Evolutionary conservation across 768 basidiomycete genomes (phyloP), one percentile per base, ranked within the genome.

Genomic region (Lyophyllum shimeji): DNA sequence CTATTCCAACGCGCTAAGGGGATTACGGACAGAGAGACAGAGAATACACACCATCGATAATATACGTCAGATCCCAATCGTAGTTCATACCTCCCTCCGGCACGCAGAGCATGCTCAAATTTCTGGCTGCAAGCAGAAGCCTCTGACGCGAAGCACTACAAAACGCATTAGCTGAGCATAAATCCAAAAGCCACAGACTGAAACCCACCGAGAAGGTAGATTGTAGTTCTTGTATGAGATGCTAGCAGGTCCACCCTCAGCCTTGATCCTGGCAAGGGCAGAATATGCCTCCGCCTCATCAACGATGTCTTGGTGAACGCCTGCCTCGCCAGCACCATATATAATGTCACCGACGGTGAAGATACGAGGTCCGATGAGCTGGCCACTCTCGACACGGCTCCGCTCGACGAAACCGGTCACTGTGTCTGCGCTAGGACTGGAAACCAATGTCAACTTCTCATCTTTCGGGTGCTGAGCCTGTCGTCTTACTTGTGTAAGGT

Each of bases 181-280:
- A 23, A 11, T 53, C 34, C 15, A 8, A 12, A 18, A 13, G 3
- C 31, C 6, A 27, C n/a, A 18, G 17, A 42, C 20, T 43, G 12
- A 8, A 6, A 63, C 76, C 20, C 57, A 85, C 85, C 85, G 77
- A 21, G 81, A 81, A 17, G 89, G 87, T 17, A 87, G 63, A 57
- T 87, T 86, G 60, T 90, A 90, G 60, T 89, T 90, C 71, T 90
- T 90, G 67, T 90, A 90, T 7, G 87, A 89, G 61, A 85, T 86
- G 58, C 80, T 82, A 0, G 82, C 79, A 12, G 82, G 79, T 3
- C 89, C 89, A 29, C 86, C 88, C 65, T 90, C 88, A 3, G 74
- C 85, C 59, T 87, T 88, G 64, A 90, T 83, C 55, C 89, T 80
- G 8, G 78, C 70, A 37, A 90, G 75, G 2, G 87, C 86, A 51